Evolutionary conservation across 768 basidiomycete species (phyloP), one percentile per base, ranked within the genome.

Genomic region (Trametes cubensis): DNA sequence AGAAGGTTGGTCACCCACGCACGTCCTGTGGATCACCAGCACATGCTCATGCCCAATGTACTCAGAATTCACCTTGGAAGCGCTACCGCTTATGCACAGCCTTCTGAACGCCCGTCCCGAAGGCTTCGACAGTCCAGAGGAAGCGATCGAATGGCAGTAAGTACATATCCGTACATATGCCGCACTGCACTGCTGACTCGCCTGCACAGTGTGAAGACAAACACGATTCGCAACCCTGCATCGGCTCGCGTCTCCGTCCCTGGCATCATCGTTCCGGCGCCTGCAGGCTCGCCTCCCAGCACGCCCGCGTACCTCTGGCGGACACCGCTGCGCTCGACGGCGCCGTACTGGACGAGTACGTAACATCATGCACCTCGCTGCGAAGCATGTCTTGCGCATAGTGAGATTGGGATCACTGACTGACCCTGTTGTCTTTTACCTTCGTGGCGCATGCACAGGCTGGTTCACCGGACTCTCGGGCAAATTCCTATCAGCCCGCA

Each of bases 71-170:
- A 95, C 97, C 0, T 78, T 98, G 30, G 97, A 98, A 47, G 94
- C 95, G 1, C 82, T 99, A 14, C 92, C 94, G 0, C 85, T 92
- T 67, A 99, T 99, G 97, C 86, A 92, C 62, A 85, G 81, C 44
- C 84, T 98, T 39, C 81, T 99, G 30, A 89, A 90, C 60, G 84
- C 87, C 26, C 85, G 95, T 13, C 97, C 96, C 7, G 87, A 86
- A 50, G 89, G 89, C 0, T 99, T 98, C 72, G 83, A 85, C 55
- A 90, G 84, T 46, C 76, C 89, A 8, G 90, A 95, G 71, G 89
- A 90, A 55, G 95, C 90, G 0, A 86, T 99, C 44, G 88, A 92
- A 62, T 99, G 97, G 97, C 96, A 98, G 95, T 98, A 75, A 70
- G 95, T 81, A 21, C 26, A 14, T 21, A 23, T 30, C 23, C 18